Percentiles rank a stretch among this genome's conserved stretches.
These are phyloP conservation scores for Xylariaceae sp. DNA, from an alignment of 2,329 filamentous ascomycete genomes.

Conservation along the genomic window DNA sequence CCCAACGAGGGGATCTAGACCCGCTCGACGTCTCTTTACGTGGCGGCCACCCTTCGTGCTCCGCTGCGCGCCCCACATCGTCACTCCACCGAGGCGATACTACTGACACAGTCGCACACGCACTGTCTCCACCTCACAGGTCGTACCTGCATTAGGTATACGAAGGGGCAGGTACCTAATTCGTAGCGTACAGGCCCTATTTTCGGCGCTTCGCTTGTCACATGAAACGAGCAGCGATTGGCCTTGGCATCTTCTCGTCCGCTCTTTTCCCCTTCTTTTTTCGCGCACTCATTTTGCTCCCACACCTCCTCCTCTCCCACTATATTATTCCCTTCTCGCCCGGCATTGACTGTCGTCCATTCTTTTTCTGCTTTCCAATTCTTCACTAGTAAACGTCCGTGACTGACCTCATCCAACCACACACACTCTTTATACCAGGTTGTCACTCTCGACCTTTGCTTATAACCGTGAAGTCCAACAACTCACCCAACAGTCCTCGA, in stretches of 20 bases:
- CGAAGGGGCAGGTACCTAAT: not conserved
- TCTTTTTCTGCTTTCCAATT: not conserved
- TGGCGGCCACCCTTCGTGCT: too few relatives aligned
- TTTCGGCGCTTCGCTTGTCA: not conserved
- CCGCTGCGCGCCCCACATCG: not conserved
- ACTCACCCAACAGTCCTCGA: not conserved
- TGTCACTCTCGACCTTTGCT: slow-evolving; percentile 29
- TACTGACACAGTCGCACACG: not conserved
- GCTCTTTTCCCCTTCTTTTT: not conserved
- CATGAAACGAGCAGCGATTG: not conserved
- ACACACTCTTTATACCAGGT: slow-evolving; percentile 29
- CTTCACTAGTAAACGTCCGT: slow-evolving; percentile 11
- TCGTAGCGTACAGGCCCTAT: not conserved
- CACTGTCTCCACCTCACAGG: not conserved
- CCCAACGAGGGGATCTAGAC: too few relatives aligned
- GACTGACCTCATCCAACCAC: slow-evolving; percentile 21
- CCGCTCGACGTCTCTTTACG: too few relatives aligned
- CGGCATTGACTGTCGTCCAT: slow-evolving; percentile 12
- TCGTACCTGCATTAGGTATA: not conserved
- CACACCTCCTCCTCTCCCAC: slow-evolving; percentile 2
- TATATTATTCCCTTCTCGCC: slow-evolving; percentile 14
- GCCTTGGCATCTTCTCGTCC: not conserved
- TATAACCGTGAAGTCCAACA: not conserved
- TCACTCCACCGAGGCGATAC: not conserved
- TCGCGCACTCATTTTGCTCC: slow-evolving; percentile 4